Base-by-base conservation (phyloP, 1,284 basidiomycete genomes). In the Heterobasidion irregulare region DNA sequence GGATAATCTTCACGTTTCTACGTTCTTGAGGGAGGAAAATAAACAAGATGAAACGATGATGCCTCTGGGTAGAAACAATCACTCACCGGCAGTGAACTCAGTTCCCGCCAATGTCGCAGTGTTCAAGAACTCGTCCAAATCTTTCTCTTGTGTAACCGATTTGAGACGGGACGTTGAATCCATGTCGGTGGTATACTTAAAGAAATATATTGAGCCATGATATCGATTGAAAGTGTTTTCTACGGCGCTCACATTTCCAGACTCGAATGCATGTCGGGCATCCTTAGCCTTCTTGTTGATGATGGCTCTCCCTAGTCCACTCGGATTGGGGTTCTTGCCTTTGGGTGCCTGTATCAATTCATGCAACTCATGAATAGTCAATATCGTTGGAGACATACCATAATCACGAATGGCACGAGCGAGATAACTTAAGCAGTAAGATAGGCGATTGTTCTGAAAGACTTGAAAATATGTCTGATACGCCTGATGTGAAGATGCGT, bases 91-190 rank as follows among this genome's bases (percentile, higher is more conserved):
- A n/a, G 94, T 94, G 66, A 99, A 99, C 65, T 99, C 93, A 13
- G 88, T 89, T 53, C 92, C 96, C 18, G 97, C 97, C 52, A 99
- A 75, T 61, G 93, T 89, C 3, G 97, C 97, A 16, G 94, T 98
- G 67, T 86, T 96, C 58, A 99, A 73, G 69, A 99, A 99, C 70
- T 96, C 94, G 63, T 98, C 96, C 33, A 99, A 76, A 73, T 98
- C 94, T 57, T 86, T 79, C 73, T 99, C 94, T 70, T 99, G 96
- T 0, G 97, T 99, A 44, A 99, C 86, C 1, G 95, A 98, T 63
- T 88, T 84, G 35, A 99, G 79, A 45, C 85, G 86, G 57, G 82
- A 82, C 9, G 79, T 75, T 13, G 77, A 69, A 57, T 89, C 88
- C 54, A 87, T 62, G 64, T 96, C 92, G 15, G 87, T 86, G 41